These are phyloP conservation scores for Tulasnella sp. DNA, from an alignment of 768 basidiomycete species.

Conservation along the genomic window DNA sequence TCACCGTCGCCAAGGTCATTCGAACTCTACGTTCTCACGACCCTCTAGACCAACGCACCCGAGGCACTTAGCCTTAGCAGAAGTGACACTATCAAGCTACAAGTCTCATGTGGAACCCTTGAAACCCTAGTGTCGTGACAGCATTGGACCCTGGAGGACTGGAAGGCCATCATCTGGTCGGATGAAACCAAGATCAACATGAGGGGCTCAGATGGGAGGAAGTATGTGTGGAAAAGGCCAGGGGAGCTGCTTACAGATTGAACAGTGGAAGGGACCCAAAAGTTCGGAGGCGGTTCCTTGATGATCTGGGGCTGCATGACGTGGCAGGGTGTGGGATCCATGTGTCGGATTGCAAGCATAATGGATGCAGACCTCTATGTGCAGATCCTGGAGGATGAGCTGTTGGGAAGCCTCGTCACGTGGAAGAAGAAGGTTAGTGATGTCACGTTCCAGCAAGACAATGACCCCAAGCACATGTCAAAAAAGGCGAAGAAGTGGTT, in stretches of 20 bases:
- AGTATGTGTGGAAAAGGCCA: slow-evolving; percentile 13
- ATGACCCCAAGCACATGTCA: slow-evolving; percentile 4
- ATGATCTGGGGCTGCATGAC: slow-evolving; percentile 4
- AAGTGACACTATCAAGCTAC: too few species aligned
- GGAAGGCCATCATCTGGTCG: slow-evolving; percentile 12
- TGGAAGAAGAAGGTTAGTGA: not conserved
- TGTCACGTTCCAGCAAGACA: slow-evolving; percentile 2
- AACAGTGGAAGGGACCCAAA: not conserved
- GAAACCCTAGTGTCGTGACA: too few species aligned
- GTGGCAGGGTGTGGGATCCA: not conserved
- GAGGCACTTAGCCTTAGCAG: too few species aligned
- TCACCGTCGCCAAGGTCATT: too few species aligned
- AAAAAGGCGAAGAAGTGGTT: slow-evolving; percentile 11
- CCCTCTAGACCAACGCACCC: too few species aligned
- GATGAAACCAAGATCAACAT: slow-evolving; percentile 11
- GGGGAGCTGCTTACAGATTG: not conserved
- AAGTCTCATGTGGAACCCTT: too few species aligned
- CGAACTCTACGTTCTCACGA: too few species aligned
- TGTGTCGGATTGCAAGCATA: not conserved
- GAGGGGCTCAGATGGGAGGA: slow-evolving; percentile 37
- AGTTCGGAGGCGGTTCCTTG: slow-evolving; percentile 5
- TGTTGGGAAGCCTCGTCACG: not conserved
- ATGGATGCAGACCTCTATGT: slow-evolving; percentile 4
- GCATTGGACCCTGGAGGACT: slow-evolving; percentile 14
- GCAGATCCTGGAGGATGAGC: slow-evolving; percentile 4